These are phyloP conservation scores for Blumeria graminis DNA, from an alignment of 2,329 filamentous ascomycete species.

Conservation along the genomic window DNA sequence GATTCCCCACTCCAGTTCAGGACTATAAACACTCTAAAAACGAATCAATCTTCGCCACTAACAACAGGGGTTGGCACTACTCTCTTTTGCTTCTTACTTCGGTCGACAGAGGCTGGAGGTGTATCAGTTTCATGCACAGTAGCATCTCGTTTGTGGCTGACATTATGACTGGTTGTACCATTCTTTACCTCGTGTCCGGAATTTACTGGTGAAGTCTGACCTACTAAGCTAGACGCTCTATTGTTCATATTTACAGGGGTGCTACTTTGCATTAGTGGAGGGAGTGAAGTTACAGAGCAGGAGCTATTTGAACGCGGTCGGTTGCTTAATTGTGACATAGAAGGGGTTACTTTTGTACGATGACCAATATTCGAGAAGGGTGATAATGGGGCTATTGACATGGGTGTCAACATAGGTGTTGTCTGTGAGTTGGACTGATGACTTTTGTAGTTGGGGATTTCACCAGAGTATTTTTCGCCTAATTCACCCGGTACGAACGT, in stretches of 20 bases:
- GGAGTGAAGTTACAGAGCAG: slow-evolving; percentile 58
- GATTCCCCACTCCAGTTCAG: too few relatives aligned
- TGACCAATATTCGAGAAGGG: slow-evolving; percentile 28
- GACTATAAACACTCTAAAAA: too few relatives aligned
- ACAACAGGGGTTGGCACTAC: neutral
- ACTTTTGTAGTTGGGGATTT: slow-evolving; percentile 22
- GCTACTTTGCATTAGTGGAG: slow-evolving; percentile 52
- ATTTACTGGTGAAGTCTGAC: slow-evolving; percentile 46
- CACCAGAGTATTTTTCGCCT: slow-evolving; percentile 54
- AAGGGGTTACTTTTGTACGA: slow-evolving; percentile 28
- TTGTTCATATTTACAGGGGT: slow-evolving; percentile 55
- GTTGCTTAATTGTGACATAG: slow-evolving; percentile 40
- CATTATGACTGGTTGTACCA: slow-evolving; percentile 24
- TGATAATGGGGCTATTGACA: slow-evolving; percentile 36
- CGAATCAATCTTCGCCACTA: too few relatives aligned
- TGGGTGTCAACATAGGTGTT: slow-evolving; percentile 49
- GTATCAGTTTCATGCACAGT: neutral
- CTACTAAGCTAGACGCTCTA: slow-evolving; percentile 19
- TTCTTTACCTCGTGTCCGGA: slow-evolving; percentile 48
- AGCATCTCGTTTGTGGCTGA: slow-evolving; percentile 4
- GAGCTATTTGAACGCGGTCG: slow-evolving; percentile 69
- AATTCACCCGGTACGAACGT: slow-evolving; percentile 68
- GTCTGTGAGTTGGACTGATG: slow-evolving; percentile 27
- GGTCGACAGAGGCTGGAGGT: neutral
- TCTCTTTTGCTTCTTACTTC: neutral